Evolutionary conservation across 208 protist species (phyloP), one percentile per base, ranked within the genome.

Genomic region (Tritrichomonas foetus): DNA sequence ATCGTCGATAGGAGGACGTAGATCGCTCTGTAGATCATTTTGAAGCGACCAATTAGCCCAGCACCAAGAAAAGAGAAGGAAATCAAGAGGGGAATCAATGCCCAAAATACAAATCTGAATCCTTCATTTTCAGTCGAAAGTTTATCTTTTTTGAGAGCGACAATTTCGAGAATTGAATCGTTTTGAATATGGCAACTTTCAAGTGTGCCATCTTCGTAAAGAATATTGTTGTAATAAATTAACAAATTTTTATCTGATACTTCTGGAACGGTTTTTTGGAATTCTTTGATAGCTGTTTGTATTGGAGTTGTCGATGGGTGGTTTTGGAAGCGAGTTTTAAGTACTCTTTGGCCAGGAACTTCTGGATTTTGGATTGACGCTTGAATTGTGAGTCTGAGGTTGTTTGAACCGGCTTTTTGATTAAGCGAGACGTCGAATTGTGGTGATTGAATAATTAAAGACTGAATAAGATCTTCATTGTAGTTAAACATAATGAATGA

Each of bases 141-240:
- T 50, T 89, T 44, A 39, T 61, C 47, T 25, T 53, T 20, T 53
- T 25, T 57, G 1, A 89, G 47, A 57, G 41, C 33, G 33, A 53
- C n/a, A 57, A 89, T 8, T 57, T 53, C 47, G 9, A 89, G n/a
- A 33, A 16, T 61, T 14, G 47, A 47, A 61, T 89, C 47, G 30
- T 89, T 89, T 89, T 22, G 33, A 11, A 89, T 36, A 61, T 36
- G n/a, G 16, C 44, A 53, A 39, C 33, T 22, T 8, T 57, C 47
- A 39, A 89, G 47, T 57, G 78, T 89, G 3, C 78, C 47, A 16
- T 57, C n/a, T 89, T 89, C 47, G 27, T 57, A 89, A 89, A 89
- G 78, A 57, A 53, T 53, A 47, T 89, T 89, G 39, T 89, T 89
- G 30, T 89, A 89, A 50, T 82, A 50, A 50, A 82, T 11, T 11